phyloP scores from a whole-genome alignment of 768 basidiomycete species.

The Asterophora parasitica region DNA sequence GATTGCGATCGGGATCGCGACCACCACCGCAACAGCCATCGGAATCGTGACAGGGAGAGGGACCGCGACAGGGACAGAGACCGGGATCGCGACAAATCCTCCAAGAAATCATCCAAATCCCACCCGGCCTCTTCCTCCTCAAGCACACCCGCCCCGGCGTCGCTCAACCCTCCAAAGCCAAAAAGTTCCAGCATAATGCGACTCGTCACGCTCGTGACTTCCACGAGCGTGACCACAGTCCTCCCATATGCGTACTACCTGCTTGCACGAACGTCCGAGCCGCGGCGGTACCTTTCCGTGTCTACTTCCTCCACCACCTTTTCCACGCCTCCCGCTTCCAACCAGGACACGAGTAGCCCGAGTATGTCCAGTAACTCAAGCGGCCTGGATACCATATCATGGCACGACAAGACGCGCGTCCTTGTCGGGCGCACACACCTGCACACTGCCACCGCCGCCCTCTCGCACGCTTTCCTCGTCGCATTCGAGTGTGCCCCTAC shows the following conservation, averaged over 20 bases:
- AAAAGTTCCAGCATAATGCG: conserved; percentile 39
- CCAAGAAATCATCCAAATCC: not conserved
- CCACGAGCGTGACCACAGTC: conserved; percentile 32
- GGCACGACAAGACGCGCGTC: conserved; percentile 34
- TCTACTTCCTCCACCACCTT: conserved; percentile 19
- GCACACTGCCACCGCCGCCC: conserved; percentile 34
- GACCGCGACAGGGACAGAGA: conserved; percentile 1
- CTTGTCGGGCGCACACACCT: conserved; percentile 39
- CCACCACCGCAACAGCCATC: not conserved
- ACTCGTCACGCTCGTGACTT: conserved; percentile 38
- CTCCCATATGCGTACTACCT: conserved; percentile 50
- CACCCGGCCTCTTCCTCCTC: not conserved
- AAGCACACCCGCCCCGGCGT: not conserved
- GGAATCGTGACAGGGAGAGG: not conserved
- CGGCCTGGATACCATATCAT: conserved; percentile 19
- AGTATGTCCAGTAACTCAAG: too few species aligned
- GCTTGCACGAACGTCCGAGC: conserved; percentile 33
- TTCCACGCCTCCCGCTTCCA: too few species aligned
- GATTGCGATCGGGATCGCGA: conserved; percentile 3
- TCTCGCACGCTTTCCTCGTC: conserved; percentile 39
- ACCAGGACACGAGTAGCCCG: too few species aligned
- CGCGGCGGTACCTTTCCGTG: conserved; percentile 33
- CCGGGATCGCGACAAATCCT: not conserved
- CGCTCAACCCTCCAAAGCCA: conserved; percentile 5
- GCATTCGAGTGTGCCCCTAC: conserved; percentile 29